A percentile compares a stretch with the other conserved stretches of the same genome.
phyloP scores from a whole-genome alignment of 2,329 filamentous ascomycete genomes.

The Thermomyces lanuginosus region DNA sequence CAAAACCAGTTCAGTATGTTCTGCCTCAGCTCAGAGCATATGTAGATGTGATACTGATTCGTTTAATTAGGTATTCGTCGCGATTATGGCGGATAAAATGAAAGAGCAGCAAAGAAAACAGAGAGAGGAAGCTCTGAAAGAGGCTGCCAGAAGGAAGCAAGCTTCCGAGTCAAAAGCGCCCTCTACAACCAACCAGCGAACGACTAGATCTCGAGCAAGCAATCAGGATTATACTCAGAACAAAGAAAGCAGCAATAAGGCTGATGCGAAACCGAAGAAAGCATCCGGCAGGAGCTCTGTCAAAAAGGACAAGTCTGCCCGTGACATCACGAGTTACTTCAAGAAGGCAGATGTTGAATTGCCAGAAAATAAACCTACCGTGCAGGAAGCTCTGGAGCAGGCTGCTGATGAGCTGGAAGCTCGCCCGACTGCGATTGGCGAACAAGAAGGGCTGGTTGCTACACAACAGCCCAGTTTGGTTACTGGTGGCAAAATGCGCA shows the following conservation, averaged over 20 bases:
- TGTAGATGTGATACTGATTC: slow-evolving; percentile 4
- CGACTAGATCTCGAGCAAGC: slow-evolving; percentile 16
- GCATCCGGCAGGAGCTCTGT: slow-evolving; percentile 10
- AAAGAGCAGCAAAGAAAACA: slow-evolving; percentile 28
- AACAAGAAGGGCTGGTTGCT: slow-evolving; percentile 51
- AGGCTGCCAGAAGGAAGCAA: slow-evolving; percentile 20
- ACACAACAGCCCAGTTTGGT: slow-evolving; percentile 75
- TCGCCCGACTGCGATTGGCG: slow-evolving; percentile 44
- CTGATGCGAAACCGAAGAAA: slow-evolving; percentile 12
- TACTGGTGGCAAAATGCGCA: slow-evolving; percentile 75
- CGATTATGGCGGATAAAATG: slow-evolving; percentile 35
- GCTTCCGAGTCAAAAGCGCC: slow-evolving; percentile 14
- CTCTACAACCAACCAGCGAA: slow-evolving; percentile 12
- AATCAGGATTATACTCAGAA: slow-evolving; percentile 9
- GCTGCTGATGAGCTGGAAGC: slow-evolving; percentile 42
- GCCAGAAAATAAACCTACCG: slow-evolving; percentile 35
- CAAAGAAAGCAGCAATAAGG: slow-evolving; percentile 3
- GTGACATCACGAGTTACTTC: slow-evolving; percentile 44
- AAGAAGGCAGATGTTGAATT: slow-evolving; percentile 42
- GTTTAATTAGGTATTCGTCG: slow-evolving; percentile 26
- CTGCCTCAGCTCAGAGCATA: not conserved
- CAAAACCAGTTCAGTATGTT: slow-evolving; percentile 28
- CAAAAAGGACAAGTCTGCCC: slow-evolving; percentile 14
- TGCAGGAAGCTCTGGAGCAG: slow-evolving; percentile 42
- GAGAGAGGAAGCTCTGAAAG: slow-evolving; percentile 26